Evolutionary conservation across 208 protist species (phyloP).

Genomic region (Leishmania arabica): DNA sequence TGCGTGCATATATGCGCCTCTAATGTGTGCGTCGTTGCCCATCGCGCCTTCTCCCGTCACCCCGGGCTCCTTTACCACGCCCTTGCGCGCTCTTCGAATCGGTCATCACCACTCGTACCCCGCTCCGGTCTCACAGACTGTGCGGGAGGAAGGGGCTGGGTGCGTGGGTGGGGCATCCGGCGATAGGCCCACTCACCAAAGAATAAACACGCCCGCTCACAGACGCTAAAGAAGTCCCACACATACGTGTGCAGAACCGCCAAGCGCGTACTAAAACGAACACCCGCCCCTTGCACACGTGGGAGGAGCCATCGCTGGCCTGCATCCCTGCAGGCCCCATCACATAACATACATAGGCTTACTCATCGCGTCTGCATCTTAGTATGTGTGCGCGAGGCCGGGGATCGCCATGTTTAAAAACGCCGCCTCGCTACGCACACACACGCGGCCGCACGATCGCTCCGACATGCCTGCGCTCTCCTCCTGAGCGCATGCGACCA

Average conservation of each 20-base stretch:
- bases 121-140: background rate
- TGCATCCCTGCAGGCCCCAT: background rate
- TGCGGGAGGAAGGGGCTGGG: background rate
- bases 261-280: background rate
- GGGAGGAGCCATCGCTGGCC: background rate
- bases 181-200: background rate
- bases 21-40: background rate
- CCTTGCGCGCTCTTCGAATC: background rate
- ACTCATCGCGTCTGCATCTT: background rate
- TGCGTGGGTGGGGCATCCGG: background rate
- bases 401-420: background rate
- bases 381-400: background rate
- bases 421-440: background rate
- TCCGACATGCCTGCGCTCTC: background rate
- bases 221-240: background rate
- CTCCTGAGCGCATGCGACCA: background rate
- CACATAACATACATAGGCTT: background rate
- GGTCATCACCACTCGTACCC: no score
- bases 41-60: background rate
- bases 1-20: background rate
- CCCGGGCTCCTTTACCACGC: background rate
- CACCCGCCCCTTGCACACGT: background rate
- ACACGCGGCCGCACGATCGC: background rate
- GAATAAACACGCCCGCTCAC: conserved; percentile 17
- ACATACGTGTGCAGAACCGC: background rate